These are phyloP conservation scores for Paramyrothecium roridum DNA, from an alignment of 2,329 filamentous ascomycete species.

Conservation along the genomic window DNA sequence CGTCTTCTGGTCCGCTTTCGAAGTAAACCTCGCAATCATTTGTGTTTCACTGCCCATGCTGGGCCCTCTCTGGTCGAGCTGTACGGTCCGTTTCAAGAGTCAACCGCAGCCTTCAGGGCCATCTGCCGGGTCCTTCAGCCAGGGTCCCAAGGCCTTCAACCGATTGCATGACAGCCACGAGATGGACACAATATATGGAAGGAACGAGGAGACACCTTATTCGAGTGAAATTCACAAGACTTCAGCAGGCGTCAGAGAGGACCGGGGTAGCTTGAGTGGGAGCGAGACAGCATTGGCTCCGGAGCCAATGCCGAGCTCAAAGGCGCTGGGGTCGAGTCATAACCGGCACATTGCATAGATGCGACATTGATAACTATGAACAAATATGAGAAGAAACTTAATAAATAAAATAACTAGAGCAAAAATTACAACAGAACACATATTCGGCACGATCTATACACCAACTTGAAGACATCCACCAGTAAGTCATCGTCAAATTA, in stretches of 20 bases:
- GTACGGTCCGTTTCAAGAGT: neutral
- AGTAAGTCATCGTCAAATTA: no score
- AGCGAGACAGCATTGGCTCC: neutral
- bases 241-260: neutral
- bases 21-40: constrained; percentile 16
- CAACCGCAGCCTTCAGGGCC: neutral
- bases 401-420: no score
- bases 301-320: neutral
- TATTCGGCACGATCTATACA: no score
- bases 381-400: no score
- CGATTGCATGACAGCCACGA: neutral
- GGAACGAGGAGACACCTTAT: neutral
- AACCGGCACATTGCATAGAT: no score
- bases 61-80: constrained; percentile 6
- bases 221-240: neutral
- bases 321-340: neutral
- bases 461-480: no score
- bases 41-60: constrained; percentile 18
- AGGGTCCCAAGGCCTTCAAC: neutral
- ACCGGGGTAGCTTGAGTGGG: neutral
- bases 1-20: constrained; percentile 16
- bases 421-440: no score
- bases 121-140: neutral
- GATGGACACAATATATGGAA: neutral
- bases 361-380: no score